Evolutionary conservation across 148 eudicot genomes (phyloP).

Genomic region (Fallopia convolvulus): DNA sequence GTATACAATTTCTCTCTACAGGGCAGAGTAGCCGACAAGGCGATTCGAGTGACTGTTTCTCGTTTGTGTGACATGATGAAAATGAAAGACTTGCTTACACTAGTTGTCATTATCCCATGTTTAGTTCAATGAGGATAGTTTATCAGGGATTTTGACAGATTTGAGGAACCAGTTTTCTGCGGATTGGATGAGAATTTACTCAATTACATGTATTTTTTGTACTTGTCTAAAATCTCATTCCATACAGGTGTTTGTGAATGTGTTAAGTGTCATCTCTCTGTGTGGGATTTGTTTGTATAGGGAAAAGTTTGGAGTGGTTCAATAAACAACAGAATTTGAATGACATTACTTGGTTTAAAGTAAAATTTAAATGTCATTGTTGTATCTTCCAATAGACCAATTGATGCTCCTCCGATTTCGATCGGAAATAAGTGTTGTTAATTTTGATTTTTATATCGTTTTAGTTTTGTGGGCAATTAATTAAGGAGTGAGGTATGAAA

Average conservation of each 20-base stretch:
- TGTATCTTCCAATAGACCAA: no score
- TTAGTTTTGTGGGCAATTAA: no score
- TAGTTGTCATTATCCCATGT: neutral
- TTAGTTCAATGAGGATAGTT: neutral
- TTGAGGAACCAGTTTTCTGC: neutral
- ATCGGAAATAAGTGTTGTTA: no score
- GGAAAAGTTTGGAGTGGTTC: neutral
- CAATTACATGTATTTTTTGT: neutral
- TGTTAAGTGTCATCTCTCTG: neutral
- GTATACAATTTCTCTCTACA: neutral
- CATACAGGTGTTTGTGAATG: neutral
- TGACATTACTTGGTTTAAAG: neutral
- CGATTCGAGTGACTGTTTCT: neutral
- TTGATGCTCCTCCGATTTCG: no score
- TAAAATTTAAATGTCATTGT: no score
- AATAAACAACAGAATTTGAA: no score
- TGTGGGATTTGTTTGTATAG: neutral
- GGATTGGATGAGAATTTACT: neutral
- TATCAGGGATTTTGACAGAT: neutral
- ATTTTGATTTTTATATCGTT: no score
- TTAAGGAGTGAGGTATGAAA: no score
- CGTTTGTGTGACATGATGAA: neutral
- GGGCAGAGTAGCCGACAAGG: neutral
- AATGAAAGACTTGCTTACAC: neutral
- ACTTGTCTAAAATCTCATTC: neutral